Percentiles rank a stretch among this genome's conserved stretches.
Evolutionary conservation across 108 stramenopile genomes (phyloP).

Genomic region (Skeletonema grethae): DNA sequence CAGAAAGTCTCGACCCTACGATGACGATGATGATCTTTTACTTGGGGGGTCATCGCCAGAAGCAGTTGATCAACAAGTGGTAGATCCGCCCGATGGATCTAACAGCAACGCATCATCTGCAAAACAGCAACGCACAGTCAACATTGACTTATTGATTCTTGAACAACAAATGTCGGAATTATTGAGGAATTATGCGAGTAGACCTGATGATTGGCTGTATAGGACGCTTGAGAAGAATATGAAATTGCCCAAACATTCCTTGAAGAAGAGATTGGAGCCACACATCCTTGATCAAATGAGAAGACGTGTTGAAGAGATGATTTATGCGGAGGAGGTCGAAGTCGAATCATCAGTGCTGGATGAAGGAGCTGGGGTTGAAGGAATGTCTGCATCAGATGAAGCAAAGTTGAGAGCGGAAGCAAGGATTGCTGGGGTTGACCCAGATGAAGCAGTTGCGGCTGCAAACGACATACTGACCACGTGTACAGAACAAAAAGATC

Average conservation of each 20-base stretch:
- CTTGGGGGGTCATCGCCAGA: not conserved
- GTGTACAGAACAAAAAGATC: not conserved
- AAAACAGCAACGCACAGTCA: not conserved
- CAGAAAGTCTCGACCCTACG: not conserved
- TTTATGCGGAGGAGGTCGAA: slow-evolving; percentile 2
- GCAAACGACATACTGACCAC: not conserved
- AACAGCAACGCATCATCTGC: not conserved
- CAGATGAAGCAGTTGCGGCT: not conserved
- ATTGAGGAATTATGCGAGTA: not conserved
- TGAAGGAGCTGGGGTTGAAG: not conserved
- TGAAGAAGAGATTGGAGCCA: not conserved
- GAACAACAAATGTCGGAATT: not conserved
- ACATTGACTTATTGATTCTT: slow-evolving; percentile 3
- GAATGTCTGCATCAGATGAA: not conserved
- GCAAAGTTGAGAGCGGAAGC: slow-evolving; percentile 5
- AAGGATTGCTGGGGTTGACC: slow-evolving; percentile 8
- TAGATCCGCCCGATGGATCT: not conserved
- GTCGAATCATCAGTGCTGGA: not conserved
- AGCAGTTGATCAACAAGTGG: not conserved
- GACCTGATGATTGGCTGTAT: slow-evolving; percentile 4
- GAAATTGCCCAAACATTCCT: slow-evolving; percentile 3
- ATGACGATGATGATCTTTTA: slow-evolving; percentile 10
- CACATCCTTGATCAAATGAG: slow-evolving; percentile 8
- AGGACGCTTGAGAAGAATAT: slow-evolving; percentile 10
- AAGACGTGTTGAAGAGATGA: slow-evolving; percentile 1